Conservation (phyloP, 345 rosid genomes). For the Melaleuca quinquenervia region DNA sequence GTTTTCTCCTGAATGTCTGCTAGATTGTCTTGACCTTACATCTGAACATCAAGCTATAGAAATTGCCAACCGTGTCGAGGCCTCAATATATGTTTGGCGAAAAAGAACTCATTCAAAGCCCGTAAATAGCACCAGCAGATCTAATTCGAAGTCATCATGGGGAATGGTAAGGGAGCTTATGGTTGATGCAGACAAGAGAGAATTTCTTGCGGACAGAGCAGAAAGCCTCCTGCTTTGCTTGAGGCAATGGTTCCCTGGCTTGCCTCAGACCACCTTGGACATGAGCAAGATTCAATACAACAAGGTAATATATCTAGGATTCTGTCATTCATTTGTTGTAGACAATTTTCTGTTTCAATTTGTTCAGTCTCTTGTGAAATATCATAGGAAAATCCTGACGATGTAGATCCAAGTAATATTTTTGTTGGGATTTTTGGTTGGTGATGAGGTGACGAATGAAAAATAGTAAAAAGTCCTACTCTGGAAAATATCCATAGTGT, state of each 20-base stretch:
- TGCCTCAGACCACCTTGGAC: slow-evolving; percentile 89
- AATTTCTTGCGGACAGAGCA: slow-evolving; percentile 77
- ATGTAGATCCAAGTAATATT: neutral
- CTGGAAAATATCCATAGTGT: neutral
- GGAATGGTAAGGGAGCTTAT: slow-evolving; percentile 81
- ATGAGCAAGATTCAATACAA: slow-evolving; percentile 96
- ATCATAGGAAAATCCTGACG: neutral
- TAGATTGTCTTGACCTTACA: slow-evolving; percentile 82
- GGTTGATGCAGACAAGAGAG: slow-evolving; percentile 80
- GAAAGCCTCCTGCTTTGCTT: slow-evolving; percentile 75
- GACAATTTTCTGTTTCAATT: neutral
- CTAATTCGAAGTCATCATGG: slow-evolving; percentile 78
- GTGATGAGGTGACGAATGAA: neutral
- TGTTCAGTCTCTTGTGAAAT: neutral
- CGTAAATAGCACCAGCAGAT: slow-evolving; percentile 18
- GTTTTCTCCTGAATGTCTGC: slow-evolving; percentile 76
- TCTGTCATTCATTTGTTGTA: neutral
- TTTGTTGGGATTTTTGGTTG: neutral
- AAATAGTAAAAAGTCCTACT: neutral
- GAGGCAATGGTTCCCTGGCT: slow-evolving; percentile 87
- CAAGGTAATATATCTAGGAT: slow-evolving; percentile 28
- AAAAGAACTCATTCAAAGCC: slow-evolving; percentile 46
- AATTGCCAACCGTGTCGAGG: slow-evolving; percentile 83
- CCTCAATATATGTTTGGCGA: slow-evolving; percentile 72
- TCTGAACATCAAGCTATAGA: slow-evolving; percentile 95